Conservation (phyloP, 768 basidiomycete genomes). For the Tricholoma saponaceum region DNA sequence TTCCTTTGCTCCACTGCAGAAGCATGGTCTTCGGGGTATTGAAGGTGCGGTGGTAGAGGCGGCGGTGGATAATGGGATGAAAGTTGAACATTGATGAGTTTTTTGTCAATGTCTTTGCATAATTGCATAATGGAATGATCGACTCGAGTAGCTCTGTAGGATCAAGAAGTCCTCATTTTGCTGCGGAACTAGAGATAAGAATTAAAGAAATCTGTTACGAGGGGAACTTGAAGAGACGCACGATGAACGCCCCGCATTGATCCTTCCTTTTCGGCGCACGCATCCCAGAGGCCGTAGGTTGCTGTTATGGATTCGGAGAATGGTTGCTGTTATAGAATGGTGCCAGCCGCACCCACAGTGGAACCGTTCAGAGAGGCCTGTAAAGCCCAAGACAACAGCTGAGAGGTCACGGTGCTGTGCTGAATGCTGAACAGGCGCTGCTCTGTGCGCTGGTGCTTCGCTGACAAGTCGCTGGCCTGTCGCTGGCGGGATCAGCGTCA, state of each 20-base stretch:
- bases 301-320: too few relatives aligned
- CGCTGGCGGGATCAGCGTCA: too few relatives aligned
- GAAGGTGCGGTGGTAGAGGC: constrained; percentile 10
- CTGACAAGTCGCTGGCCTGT: too few relatives aligned
- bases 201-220: neutral
- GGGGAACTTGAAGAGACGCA: constrained; percentile 18
- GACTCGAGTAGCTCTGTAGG: constrained; percentile 74
- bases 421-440: too few relatives aligned
- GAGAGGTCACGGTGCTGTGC: too few relatives aligned
- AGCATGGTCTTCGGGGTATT: constrained; percentile 16
- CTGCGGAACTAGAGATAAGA: constrained; percentile 16
- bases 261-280: constrained; percentile 88
- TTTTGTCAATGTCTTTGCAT: constrained; percentile 70
- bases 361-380: too few relatives aligned
- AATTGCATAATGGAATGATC: constrained; percentile 71
- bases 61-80: constrained; percentile 10
- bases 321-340: too few relatives aligned
- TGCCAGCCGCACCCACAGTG: too few relatives aligned
- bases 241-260: constrained; percentile 82
- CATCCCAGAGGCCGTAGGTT: too few relatives aligned
- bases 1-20: constrained; percentile 15
- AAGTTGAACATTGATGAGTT: constrained; percentile 52
- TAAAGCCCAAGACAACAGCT: too few relatives aligned
- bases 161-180: constrained; percentile 77
- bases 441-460: too few relatives aligned